Conservation (phyloP, 2,329 filamentous ascomycete genomes). For the Calonectria ilicicola region DNA sequence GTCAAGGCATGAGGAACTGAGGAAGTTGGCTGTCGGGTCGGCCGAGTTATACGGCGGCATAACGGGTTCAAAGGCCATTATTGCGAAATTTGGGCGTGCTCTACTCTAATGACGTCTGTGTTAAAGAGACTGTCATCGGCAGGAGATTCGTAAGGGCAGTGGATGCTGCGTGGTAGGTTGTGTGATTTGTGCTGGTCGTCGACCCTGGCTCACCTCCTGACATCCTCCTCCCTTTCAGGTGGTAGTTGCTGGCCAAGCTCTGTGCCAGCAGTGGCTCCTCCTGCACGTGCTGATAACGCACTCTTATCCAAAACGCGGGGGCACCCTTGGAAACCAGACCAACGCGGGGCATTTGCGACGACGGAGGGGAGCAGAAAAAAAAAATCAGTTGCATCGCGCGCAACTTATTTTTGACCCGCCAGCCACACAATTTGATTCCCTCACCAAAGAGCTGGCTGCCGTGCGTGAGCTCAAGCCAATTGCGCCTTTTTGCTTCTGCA, state of each 20-base stretch:
- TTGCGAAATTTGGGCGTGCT: conserved; percentile 11
- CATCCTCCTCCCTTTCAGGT: neutral
- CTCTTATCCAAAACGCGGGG: conserved; percentile 28
- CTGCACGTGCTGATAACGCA: conserved; percentile 34
- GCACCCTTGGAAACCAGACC: neutral
- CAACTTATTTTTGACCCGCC: conserved; percentile 13
- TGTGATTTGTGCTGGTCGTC: neutral
- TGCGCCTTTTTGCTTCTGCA: conserved; percentile 6
- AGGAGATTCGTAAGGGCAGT: neutral
- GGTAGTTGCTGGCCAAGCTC: conserved; percentile 14
- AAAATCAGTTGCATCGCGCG: conserved; percentile 19
- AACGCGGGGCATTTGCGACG: conserved; percentile 27
- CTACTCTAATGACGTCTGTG: neutral
- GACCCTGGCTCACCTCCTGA: conserved; percentile 6
- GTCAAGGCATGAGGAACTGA: conserved; percentile 89
- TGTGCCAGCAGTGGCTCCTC: neutral
- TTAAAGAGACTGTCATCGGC: neutral
- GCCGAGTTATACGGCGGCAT: conserved; percentile 76
- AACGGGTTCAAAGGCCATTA: conserved; percentile 80
- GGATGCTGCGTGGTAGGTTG: neutral
- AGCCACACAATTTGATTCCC: conserved; percentile 24
- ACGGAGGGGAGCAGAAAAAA: conserved; percentile 14
- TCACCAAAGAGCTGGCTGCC: conserved; percentile 34
- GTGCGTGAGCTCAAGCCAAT: conserved; percentile 33
- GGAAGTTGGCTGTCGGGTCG: conserved; percentile 81